phyloP scores from a whole-genome alignment of 1,139 yeast species.

The Magnusiomyces paraingens region DNA sequence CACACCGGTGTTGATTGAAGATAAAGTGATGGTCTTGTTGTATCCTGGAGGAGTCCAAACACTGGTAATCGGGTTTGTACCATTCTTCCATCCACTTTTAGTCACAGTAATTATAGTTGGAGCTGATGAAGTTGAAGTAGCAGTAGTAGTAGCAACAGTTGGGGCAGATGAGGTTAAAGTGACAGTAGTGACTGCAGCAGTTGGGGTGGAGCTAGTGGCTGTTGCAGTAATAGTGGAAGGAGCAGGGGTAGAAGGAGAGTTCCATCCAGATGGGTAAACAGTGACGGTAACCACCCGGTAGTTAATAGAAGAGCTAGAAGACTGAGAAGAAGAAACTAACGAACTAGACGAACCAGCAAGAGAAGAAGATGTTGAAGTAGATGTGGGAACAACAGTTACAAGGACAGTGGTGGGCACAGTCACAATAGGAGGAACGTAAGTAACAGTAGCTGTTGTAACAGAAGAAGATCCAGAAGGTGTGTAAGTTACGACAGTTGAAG shows the following conservation, averaged over 20 bases:
- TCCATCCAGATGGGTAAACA: neutral
- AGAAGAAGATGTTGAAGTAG: neutral
- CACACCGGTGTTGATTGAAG: slow-evolving; percentile 2
- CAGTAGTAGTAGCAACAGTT: neutral
- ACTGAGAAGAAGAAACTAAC: neutral
- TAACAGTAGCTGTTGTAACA: no score
- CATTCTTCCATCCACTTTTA: neutral
- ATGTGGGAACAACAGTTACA: neutral
- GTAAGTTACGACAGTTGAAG: neutral
- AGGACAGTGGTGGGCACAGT: neutral
- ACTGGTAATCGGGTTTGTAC: neutral
- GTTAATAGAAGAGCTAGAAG: neutral
- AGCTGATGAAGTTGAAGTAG: neutral
- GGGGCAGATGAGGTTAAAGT: neutral
- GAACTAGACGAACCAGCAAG: neutral
- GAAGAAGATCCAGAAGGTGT: neutral
- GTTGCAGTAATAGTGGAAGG: neutral
- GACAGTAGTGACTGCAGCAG: neutral
- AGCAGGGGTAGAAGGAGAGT: neutral
- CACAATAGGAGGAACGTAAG: no score
- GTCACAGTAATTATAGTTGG: neutral
- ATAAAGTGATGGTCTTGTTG: neutral
- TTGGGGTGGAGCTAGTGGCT: neutral
- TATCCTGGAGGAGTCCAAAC: neutral
- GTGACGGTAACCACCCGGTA: neutral